These are phyloP conservation scores for Talaromyces albobiverticillius DNA, from an alignment of 2,329 filamentous ascomycete genomes.

Conservation along the genomic window DNA sequence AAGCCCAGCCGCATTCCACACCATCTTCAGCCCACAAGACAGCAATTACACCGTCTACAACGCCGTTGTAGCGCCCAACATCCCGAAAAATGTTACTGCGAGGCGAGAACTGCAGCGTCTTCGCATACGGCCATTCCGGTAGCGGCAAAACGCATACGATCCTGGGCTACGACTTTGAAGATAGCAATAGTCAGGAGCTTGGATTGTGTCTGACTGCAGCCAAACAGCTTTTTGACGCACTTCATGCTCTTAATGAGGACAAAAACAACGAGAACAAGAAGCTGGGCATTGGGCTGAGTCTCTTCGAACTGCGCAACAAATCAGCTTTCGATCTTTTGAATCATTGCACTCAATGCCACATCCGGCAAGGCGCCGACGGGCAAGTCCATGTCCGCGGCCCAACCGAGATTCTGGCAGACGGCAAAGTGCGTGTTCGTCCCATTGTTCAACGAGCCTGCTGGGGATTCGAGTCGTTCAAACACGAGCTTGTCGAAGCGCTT, in stretches of 20 bases:
- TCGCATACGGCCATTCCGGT: slow-evolving; percentile 44
- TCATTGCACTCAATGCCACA: slow-evolving; percentile 34
- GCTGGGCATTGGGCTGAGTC: slow-evolving; percentile 37
- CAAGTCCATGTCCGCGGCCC: slow-evolving; percentile 41
- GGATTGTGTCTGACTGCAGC: slow-evolving; percentile 40
- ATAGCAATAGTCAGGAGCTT: slow-evolving; percentile 26
- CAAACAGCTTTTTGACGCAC: slow-evolving; percentile 23
- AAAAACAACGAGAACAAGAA: not conserved
- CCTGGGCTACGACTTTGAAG: slow-evolving; percentile 42
- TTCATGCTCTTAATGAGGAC: slow-evolving; percentile 25
- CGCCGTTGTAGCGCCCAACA: slow-evolving; percentile 29
- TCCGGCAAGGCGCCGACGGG: slow-evolving; percentile 42
- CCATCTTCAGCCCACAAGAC: slow-evolving; percentile 21
- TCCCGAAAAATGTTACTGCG: slow-evolving; percentile 33
- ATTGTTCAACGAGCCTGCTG: slow-evolving; percentile 29
- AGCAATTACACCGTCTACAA: slow-evolving; percentile 29
- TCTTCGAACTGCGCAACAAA: slow-evolving; percentile 45
- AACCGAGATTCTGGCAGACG: slow-evolving; percentile 39
- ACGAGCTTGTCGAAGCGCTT: slow-evolving; percentile 28
- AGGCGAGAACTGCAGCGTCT: slow-evolving; percentile 41
- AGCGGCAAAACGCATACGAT: slow-evolving; percentile 44
- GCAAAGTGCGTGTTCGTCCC: slow-evolving; percentile 42
- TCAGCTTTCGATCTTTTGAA: slow-evolving; percentile 44
- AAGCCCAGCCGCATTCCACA: slow-evolving; percentile 22
- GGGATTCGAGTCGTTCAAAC: slow-evolving; percentile 32